A percentile compares a stretch with the other conserved stretches of the same genome.
phyloP scores from a whole-genome alignment of 2,329 filamentous ascomycete species.

The Scedosporium minutisporum region DNA sequence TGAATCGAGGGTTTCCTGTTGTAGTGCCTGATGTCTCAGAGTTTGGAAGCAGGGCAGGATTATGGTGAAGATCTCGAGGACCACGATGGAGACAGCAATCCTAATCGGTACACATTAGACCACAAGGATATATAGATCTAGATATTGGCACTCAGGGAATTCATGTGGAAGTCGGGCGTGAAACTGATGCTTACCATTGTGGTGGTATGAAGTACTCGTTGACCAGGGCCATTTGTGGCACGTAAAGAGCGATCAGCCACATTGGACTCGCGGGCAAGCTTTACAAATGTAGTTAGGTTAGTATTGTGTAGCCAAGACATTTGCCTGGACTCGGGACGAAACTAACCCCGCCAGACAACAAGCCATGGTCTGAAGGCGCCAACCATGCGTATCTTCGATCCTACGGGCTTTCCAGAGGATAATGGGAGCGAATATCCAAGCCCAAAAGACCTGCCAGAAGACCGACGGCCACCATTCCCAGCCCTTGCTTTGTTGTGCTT shows the following conservation, averaged over 20 bases:
- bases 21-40: conserved; percentile 31
- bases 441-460: conserved; percentile 56
- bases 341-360: conserved; percentile 37
- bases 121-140: no score
- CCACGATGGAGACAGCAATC: conserved; percentile 50
- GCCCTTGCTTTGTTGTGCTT: conserved; percentile 37
- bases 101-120: conserved; percentile 15
- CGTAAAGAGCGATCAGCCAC: conserved; percentile 53
- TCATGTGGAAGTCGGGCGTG: background rate
- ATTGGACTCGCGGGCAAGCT: conserved; percentile 57
- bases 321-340: background rate
- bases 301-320: background rate
- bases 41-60: conserved; percentile 54
- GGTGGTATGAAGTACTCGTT: conserved; percentile 50
- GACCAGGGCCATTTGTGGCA: conserved; percentile 37
- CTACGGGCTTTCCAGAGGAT: conserved; percentile 51
- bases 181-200: conserved; percentile 41
- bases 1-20: conserved; percentile 36
- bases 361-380: conserved; percentile 52
- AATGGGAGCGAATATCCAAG: conserved; percentile 50
- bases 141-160: no score
- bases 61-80: conserved; percentile 55
- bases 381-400: conserved; percentile 56
- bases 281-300: background rate
- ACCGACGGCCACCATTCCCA: conserved; percentile 63